Percentiles rank a stretch among this genome's conserved stretches.
These are phyloP conservation scores for Podospora fimiseda DNA, from an alignment of 495 filamentous ascomycete species.

Conservation along the genomic window DNA sequence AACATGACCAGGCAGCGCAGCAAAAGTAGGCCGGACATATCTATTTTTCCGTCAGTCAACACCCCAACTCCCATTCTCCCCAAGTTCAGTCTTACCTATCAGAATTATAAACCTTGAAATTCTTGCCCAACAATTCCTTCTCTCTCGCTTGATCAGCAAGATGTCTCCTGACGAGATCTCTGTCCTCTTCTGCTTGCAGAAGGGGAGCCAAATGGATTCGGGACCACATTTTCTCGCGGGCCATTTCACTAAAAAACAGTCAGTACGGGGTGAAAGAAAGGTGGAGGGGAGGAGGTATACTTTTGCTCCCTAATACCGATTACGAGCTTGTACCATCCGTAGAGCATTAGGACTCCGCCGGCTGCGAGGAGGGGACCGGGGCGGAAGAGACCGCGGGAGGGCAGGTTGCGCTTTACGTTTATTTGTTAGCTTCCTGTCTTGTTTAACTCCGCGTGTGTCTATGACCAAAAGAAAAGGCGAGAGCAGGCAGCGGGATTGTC, in stretches of 20 bases:
- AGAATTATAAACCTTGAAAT: slow-evolving; percentile 74
- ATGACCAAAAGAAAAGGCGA: no score
- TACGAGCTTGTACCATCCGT: slow-evolving; percentile 78
- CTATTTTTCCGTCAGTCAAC: slow-evolving; percentile 34
- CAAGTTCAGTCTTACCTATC: slow-evolving; percentile 79
- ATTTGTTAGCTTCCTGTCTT: no score
- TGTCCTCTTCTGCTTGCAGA: slow-evolving; percentile 92
- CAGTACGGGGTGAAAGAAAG: background rate
- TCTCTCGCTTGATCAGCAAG: slow-evolving; percentile 82
- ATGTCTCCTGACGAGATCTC: slow-evolving; percentile 80
- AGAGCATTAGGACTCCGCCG: slow-evolving; percentile 70
- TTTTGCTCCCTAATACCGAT: slow-evolving; percentile 78
- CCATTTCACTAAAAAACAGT: slow-evolving; percentile 90
- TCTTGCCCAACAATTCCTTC: slow-evolving; percentile 77
- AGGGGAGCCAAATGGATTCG: slow-evolving; percentile 87
- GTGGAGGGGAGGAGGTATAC: slow-evolving; percentile 46
- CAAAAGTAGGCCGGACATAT: slow-evolving; percentile 67
- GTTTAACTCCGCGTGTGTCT: no score
- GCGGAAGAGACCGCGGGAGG: slow-evolving; percentile 75
- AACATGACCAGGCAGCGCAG: slow-evolving; percentile 47
- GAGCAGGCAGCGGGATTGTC: no score
- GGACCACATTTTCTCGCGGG: slow-evolving; percentile 95
- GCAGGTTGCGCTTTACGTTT: slow-evolving; percentile 71
- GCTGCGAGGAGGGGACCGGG: slow-evolving; percentile 69
- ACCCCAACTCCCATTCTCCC: no score